Base-by-base conservation (phyloP, 2,329 filamentous ascomycete species). In the Elsinoe australis region DNA sequence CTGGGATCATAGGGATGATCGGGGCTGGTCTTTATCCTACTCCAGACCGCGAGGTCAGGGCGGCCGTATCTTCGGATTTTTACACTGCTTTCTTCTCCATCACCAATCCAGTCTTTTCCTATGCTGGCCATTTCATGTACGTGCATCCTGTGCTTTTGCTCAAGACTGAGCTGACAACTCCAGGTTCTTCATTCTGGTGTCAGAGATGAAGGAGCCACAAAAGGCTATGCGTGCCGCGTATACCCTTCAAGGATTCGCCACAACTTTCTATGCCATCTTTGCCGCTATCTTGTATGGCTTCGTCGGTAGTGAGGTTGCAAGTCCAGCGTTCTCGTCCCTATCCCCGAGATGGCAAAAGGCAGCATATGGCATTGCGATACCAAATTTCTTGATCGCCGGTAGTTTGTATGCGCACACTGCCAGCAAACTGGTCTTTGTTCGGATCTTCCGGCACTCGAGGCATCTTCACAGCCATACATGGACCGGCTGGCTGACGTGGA, bases 41-140 rank as follows among this genome's bases (percentile, higher is more conserved):
- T 3, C 56, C 58, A 0, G 59, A 60, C 2, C 61, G 69, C 6
- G 53, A 64, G 3, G 59, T 75, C 36, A 59, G 61, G n/a, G 61
- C 68, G 3, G 59, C 64, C 0, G 58, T 63, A 5, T 56, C 64
- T 0, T 68, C 62, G 28, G 50, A 63, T 49, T 74, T 72, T 53
- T 67, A 66, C 18, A 59, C 63, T 1, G 71, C 70, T 1, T 74
- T 74, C 49, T 61, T 71, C 42, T 65, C 62, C 21, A 66, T 75
- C 45, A 74, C 70, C 9, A 75, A 76, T 53, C 72, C 73, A 0
- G 72, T 75, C 0, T 76, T 76, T 51, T 66, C 72, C 0, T 75
- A 71, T 55, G 71, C 72, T 0, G 72, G 71, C 3, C 72, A 75
- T 50, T 74, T 74, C 56, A 72, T 74, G 67, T 56, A 49, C 41